Conservation (phyloP, 2,329 filamentous ascomycete genomes). For the Aspergillus chevalieri region DNA sequence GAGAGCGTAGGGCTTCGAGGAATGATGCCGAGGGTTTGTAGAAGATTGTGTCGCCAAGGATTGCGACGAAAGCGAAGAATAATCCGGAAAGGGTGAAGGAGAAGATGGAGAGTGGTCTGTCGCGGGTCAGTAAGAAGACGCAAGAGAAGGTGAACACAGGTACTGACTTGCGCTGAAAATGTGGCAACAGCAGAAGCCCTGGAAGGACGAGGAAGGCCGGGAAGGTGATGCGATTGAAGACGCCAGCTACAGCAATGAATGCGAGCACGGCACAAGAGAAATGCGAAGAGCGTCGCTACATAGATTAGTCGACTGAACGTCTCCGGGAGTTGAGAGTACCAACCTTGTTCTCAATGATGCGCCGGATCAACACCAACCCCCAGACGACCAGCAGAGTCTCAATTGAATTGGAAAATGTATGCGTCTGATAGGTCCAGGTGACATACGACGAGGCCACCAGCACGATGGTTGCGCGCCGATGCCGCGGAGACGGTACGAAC, state of each 20-base stretch:
- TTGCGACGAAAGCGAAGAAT: constrained; percentile 63
- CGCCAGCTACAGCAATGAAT: constrained; percentile 72
- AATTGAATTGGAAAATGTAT: constrained; percentile 96
- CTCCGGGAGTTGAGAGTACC: background rate
- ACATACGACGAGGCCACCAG: constrained; percentile 94
- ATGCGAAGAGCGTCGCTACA: constrained; percentile 66
- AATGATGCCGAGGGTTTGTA: constrained; percentile 48
- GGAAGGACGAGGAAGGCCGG: constrained; percentile 87
- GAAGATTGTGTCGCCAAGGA: constrained; percentile 79
- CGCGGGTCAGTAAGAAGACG: constrained; percentile 5
- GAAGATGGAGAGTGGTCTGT: constrained; percentile 53
- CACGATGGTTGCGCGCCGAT: constrained; percentile 67
- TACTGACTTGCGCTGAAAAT: constrained; percentile 72
- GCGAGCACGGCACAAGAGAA: constrained; percentile 72
- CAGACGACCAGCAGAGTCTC: constrained; percentile 90
- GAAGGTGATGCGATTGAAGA: constrained; percentile 97
- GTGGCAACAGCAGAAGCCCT: constrained; percentile 72
- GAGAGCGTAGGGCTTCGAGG: constrained; percentile 44
- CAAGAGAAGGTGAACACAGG: background rate
- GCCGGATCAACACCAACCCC: constrained; percentile 85
- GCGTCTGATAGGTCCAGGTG: constrained; percentile 97
- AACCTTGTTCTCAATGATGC: constrained; percentile 74
- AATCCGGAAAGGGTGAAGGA: constrained; percentile 60
- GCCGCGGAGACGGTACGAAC: constrained; percentile 67
- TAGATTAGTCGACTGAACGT: constrained; percentile 7